A percentile compares a stretch with the other conserved stretches of the same genome.
Conservation (phyloP, 1,284 basidiomycete genomes). For the Ustilago esculenta region DNA sequence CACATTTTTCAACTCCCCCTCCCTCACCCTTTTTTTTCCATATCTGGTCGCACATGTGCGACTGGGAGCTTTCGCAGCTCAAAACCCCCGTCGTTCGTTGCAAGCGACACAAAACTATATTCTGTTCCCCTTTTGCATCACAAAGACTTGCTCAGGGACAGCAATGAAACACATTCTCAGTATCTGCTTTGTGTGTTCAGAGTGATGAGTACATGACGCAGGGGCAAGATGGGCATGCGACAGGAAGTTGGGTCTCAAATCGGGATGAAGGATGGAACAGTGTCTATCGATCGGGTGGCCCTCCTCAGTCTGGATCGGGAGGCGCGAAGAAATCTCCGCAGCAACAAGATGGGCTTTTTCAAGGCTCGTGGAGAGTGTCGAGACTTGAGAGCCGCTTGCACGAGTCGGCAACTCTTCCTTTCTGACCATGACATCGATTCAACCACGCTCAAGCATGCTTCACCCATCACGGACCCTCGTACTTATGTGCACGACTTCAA, state of each 20-base stretch:
- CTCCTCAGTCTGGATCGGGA: background rate
- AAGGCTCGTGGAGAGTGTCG: too few relatives aligned
- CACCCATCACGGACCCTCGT: too few relatives aligned
- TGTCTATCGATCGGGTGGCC: too few relatives aligned
- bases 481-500: too few relatives aligned
- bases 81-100: conserved; percentile 1
- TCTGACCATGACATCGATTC: background rate
- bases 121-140: conserved; percentile 10
- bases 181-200: background rate
- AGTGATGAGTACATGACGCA: too few relatives aligned
- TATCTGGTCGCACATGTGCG: conserved; percentile 9
- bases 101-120: conserved; percentile 24
- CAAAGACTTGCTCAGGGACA: conserved; percentile 16
- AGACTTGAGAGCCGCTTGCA: too few relatives aligned
- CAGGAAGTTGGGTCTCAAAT: background rate
- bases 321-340: conserved; percentile 22
- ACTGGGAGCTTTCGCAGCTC: conserved; percentile 2
- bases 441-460: too few relatives aligned
- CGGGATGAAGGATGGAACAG: too few relatives aligned
- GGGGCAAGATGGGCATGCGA: background rate
- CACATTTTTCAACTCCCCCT: conserved; percentile 20
- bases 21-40: conserved; percentile 1
- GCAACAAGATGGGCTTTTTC: conserved; percentile 1
- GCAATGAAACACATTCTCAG: conserved; percentile 38
- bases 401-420: too few relatives aligned